Base-by-base conservation (phyloP, 495 filamentous ascomycete species). In the Parathielavia appendiculata region DNA sequence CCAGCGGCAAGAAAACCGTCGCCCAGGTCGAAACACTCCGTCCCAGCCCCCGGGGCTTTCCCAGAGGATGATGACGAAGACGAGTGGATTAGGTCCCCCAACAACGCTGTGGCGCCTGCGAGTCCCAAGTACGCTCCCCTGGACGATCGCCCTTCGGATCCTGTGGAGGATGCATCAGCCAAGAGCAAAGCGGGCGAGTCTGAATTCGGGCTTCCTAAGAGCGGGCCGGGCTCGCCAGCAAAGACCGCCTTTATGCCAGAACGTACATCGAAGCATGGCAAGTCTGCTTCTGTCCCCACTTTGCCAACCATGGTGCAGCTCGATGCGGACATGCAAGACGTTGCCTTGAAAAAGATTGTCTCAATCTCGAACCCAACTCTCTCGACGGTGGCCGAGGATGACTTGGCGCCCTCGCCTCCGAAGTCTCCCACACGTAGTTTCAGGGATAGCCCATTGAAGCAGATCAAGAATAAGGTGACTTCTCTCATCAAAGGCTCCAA, bases 401-500 rank as follows among this genome's bases (percentile, higher is more conserved):
- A 75, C 12, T 66, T 71, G 34, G 79, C 84, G 26, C 84, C 84
- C 8, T 89, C 87, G 11, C 86, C 89, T 5, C 75, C 78, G 22
- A 88, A 86, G 45, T 90, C 89, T 13, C 89, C 89, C 16, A 75
- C 79, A 9, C 82, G 82, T 56, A 81, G 79, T 56, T 81, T 86
- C 63, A 75, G 78, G 51, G 90, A 92, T 58, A 91, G 86, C 46
- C 89, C 90, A 7, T 69, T 95, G 30, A 95, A 89, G 67, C 88
- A 91, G 48, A 91, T 91, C 17, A 96, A 95, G 74, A 87, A 84
- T 61, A 91, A 88, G 68, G 74, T 96, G 36, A 90, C 90, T 41
- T 93, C 91, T 10, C 89, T 95, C 53, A 76, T 96, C 60, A 89
- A 90, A 68, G 87, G 86, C 38, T 91, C 91, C 14, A 91, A 87